These are phyloP conservation scores for Phyllosticta citriasiana DNA, from an alignment of 2,329 filamentous ascomycete genomes.

Conservation along the genomic window DNA sequence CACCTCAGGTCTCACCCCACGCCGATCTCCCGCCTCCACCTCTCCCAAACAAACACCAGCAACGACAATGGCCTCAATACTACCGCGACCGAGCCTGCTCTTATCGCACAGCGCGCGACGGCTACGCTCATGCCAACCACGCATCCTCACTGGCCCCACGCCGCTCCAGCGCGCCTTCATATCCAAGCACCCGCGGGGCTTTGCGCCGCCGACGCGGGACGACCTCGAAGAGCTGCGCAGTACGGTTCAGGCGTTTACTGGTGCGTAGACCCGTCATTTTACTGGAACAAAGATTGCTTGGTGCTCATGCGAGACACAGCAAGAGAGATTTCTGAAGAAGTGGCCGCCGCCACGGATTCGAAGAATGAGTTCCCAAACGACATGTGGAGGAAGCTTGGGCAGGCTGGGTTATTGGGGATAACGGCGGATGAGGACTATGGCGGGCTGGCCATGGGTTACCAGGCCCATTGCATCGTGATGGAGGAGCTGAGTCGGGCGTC, in stretches of 20 bases:
- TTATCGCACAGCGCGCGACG: slow-evolving; percentile 3
- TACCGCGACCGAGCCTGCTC: not conserved
- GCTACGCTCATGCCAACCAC: not conserved
- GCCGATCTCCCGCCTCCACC: not conserved
- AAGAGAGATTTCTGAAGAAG: slow-evolving; percentile 73
- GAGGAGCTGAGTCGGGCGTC: slow-evolving; percentile 88
- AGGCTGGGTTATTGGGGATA: slow-evolving; percentile 82
- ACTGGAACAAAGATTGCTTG: not conserved
- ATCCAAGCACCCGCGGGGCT: slow-evolving; percentile 55
- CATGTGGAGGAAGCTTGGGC: slow-evolving; percentile 91
- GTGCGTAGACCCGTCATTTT: slow-evolving; percentile 22
- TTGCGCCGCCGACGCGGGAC: slow-evolving; percentile 56
- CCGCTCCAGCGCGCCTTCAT: slow-evolving; percentile 2
- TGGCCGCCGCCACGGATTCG: slow-evolving; percentile 75
- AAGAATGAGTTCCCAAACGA: slow-evolving; percentile 78
- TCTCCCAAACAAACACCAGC: not conserved
- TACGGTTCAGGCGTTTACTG: slow-evolving; percentile 76
- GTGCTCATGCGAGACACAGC: slow-evolving; percentile 30
- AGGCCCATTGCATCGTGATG: slow-evolving; percentile 91
- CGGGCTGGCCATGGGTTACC: slow-evolving; percentile 84
- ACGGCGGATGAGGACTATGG: slow-evolving; percentile 90
- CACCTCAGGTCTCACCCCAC: not conserved
- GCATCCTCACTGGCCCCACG: not conserved
- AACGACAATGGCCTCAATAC: slow-evolving; percentile 1
- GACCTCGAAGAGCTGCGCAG: slow-evolving; percentile 76